A percentile compares a stretch with the other conserved stretches of the same genome.
Evolutionary conservation across 1,139 yeast species (phyloP).

Genomic region (Debaryomyces robertsiae): DNA sequence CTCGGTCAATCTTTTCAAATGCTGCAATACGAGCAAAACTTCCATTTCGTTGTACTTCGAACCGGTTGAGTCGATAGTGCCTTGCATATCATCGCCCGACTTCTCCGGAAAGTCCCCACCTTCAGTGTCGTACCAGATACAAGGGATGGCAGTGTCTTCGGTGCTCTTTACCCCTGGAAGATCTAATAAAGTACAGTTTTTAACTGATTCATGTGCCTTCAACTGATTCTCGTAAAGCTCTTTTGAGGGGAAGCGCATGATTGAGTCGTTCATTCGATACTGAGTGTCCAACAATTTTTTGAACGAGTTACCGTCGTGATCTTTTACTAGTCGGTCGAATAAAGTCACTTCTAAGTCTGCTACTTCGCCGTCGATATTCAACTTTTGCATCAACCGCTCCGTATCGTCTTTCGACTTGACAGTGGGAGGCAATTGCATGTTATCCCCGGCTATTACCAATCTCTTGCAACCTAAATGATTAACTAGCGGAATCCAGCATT

Average conservation of each 20-base stretch:
- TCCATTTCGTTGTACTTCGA: constrained; percentile 80
- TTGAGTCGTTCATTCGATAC: constrained; percentile 79
- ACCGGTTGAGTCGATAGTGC: constrained; percentile 27
- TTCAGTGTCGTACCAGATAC: constrained; percentile 89
- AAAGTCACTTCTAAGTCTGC: constrained; percentile 62
- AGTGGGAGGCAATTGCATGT: constrained; percentile 84
- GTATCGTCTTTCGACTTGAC: constrained; percentile 47
- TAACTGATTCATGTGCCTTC: constrained; percentile 64
- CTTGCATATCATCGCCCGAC: constrained; percentile 42
- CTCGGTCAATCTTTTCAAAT: constrained; percentile 51
- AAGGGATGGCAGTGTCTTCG: constrained; percentile 34
- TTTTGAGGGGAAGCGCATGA: constrained; percentile 78
- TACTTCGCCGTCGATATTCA: constrained; percentile 29
- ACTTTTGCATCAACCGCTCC: constrained; percentile 30
- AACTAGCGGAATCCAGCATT: constrained; percentile 94
- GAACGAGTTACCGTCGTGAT: constrained; percentile 51
- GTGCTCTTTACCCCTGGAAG: constrained; percentile 50
- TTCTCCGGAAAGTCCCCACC: constrained; percentile 81
- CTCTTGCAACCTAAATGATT: constrained; percentile 60
- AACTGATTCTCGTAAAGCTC: constrained; percentile 65
- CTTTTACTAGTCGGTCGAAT: constrained; percentile 73
- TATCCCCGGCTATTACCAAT: constrained; percentile 81
- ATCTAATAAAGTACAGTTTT: constrained; percentile 54
- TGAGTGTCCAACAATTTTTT: constrained; percentile 67
- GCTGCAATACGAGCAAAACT: constrained; percentile 57